phyloP scores from a whole-genome alignment of 805 yeast species.

The Yamadazyma ubonensis region DNA sequence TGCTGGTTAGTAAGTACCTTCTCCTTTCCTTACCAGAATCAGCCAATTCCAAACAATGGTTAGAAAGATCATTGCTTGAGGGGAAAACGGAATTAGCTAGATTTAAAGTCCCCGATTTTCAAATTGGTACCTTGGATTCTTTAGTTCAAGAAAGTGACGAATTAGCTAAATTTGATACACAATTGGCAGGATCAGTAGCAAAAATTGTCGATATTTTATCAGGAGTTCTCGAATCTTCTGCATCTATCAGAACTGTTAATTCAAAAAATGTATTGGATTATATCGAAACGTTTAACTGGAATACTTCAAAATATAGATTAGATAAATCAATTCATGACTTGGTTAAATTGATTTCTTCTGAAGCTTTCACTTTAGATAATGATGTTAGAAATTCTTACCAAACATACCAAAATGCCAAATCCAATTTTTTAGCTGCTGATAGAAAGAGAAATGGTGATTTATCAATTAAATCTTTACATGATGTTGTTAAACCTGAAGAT shows the following conservation, averaged over 20 bases:
- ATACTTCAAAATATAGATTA: conserved; percentile 76
- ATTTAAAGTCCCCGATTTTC: conserved; percentile 76
- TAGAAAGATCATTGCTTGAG: conserved; percentile 52
- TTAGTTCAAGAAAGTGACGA: conserved; percentile 91
- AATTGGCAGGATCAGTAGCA: conserved; percentile 62
- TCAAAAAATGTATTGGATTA: conserved; percentile 56
- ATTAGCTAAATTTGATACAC: conserved; percentile 75
- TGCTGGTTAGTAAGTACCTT: conserved; percentile 43
- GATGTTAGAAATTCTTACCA: conserved; percentile 80
- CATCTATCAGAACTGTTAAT: conserved; percentile 36
- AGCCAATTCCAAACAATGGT: conserved; percentile 48
- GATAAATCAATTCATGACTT: conserved; percentile 82
- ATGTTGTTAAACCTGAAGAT: conserved; percentile 77
- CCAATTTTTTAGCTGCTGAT: conserved; percentile 83
- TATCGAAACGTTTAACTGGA: conserved; percentile 81
- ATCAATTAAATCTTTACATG: conserved; percentile 86
- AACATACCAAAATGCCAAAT: conserved; percentile 76
- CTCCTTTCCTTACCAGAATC: conserved; percentile 62
- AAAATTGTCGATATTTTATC: conserved; percentile 76
- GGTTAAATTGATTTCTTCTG: conserved; percentile 65
- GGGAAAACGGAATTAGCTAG: conserved; percentile 59
- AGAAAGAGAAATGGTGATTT: conserved; percentile 92
- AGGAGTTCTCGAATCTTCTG: conserved; percentile 31
- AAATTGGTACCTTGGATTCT: conserved; percentile 92
- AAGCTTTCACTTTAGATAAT: conserved; percentile 77